These are phyloP conservation scores for Nannizzia gypsea DNA, from an alignment of 2,329 filamentous ascomycete genomes.

Conservation along the genomic window DNA sequence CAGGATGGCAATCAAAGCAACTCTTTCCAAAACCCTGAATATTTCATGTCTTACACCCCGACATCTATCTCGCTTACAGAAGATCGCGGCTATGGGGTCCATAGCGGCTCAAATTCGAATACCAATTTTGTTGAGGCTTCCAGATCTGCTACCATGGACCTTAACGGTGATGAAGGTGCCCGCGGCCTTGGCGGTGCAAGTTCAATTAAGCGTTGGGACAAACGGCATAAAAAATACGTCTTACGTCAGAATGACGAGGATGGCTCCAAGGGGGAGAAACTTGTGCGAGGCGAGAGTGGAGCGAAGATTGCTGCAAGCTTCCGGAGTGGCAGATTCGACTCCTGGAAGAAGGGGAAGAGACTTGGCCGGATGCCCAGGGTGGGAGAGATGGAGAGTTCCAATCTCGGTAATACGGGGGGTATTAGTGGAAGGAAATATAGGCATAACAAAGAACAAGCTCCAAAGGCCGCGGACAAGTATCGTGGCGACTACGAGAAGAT, in stretches of 20 bases:
- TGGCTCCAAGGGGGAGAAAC: conserved; percentile 61
- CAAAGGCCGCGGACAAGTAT: conserved; percentile 86
- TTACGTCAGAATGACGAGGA: conserved; percentile 86
- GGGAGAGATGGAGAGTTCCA: conserved; percentile 60
- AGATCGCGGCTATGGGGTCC: conserved; percentile 86
- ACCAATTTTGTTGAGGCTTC: conserved; percentile 79
- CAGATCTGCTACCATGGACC: conserved; percentile 80
- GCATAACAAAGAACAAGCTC: conserved; percentile 77
- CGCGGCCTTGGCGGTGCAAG: conserved; percentile 68
- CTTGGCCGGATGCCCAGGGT: conserved; percentile 66
- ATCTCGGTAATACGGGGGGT: conserved; percentile 20
- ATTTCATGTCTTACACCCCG: conserved; percentile 95
- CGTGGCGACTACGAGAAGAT: conserved; percentile 80
- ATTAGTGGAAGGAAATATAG: conserved; percentile 53
- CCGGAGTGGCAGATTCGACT: conserved; percentile 84
- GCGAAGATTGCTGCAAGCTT: conserved; percentile 94
- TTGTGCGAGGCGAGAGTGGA: conserved; percentile 80
- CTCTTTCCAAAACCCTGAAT: conserved; percentile 69
- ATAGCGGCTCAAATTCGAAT: conserved; percentile 53
- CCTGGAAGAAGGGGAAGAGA: conserved; percentile 79
- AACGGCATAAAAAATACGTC: conserved; percentile 93
- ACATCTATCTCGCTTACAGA: conserved; percentile 69
- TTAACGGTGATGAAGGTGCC: conserved; percentile 73
- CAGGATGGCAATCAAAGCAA: conserved; percentile 16
- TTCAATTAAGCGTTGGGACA: conserved; percentile 84